These are phyloP conservation scores for Vigna hirtella DNA, from an alignment of 306 rosid genomes.

Conservation along the genomic window DNA sequence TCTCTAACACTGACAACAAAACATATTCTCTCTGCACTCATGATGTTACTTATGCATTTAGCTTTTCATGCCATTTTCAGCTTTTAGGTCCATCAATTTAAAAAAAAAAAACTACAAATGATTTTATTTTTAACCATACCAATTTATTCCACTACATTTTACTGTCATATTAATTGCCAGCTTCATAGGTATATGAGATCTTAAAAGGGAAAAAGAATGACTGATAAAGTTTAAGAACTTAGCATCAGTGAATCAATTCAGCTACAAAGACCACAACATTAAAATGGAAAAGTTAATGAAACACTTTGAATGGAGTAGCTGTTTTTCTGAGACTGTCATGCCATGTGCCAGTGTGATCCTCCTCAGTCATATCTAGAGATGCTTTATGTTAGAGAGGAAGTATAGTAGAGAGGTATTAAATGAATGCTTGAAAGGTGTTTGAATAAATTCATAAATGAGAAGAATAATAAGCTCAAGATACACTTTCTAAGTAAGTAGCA, in stretches of 20 bases:
- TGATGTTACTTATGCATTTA: too few relatives aligned
- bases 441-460: not conserved
- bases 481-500: not conserved
- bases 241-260: not conserved
- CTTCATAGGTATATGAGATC: not conserved
- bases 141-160: not conserved
- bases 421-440: slow-evolving; percentile 5
- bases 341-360: not conserved
- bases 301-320: not conserved
- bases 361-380: not conserved
- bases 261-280: not conserved
- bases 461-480: not conserved
- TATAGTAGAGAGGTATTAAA: not conserved
- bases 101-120: not conserved
- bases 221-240: not conserved
- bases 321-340: not conserved
- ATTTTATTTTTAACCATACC: not conserved
- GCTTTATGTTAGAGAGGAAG: not conserved
- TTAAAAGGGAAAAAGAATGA: not conserved
- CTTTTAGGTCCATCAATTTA: not conserved
- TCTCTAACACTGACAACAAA: too few relatives aligned
- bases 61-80: not conserved
- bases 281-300: slow-evolving; percentile 15
- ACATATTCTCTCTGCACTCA: not conserved
- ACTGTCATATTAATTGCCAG: not conserved